These are phyloP conservation scores for Candida sanyiensis DNA, from an alignment of 805 yeast genomes.

Conservation along the genomic window DNA sequence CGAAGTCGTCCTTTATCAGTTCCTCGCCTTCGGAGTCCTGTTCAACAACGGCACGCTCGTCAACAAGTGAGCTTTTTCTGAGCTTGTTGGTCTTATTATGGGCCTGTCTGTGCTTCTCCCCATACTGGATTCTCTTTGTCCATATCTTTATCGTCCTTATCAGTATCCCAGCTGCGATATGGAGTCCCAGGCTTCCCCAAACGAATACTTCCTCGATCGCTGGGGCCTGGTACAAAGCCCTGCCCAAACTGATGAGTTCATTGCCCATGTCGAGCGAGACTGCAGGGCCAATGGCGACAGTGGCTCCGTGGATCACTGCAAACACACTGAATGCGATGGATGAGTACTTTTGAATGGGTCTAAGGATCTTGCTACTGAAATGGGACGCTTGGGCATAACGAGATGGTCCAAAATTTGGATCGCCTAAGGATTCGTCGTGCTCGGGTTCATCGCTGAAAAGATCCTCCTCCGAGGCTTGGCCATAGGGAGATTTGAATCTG, in stretches of 20 bases:
- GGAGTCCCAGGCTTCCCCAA: constrained; percentile 41
- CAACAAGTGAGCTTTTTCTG: constrained; percentile 16
- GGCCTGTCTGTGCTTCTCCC: constrained; percentile 13
- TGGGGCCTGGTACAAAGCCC: constrained; percentile 56
- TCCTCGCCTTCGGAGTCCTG: background rate
- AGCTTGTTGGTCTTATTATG: constrained; percentile 23
- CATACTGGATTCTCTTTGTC: constrained; percentile 24
- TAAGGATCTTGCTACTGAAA: constrained; percentile 12
- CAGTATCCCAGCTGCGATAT: constrained; percentile 48
- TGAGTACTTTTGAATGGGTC: constrained; percentile 48
- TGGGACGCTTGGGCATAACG: background rate
- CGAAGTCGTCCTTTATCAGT: constrained; percentile 35
- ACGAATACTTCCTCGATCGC: constrained; percentile 44
- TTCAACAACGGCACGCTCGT: constrained; percentile 11
- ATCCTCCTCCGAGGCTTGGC: background rate
- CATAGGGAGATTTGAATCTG: background rate
- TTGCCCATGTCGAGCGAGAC: constrained; percentile 40
- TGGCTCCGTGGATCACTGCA: constrained; percentile 48
- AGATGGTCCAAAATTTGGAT: background rate
- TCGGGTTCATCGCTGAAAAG: background rate
- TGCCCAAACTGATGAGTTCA: constrained; percentile 51
- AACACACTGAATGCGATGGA: constrained; percentile 54
- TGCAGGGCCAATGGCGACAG: constrained; percentile 51
- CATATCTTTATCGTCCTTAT: constrained; percentile 36
- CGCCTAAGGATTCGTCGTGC: background rate